Evolutionary conservation across 176 grass and related monocot genomes (phyloP), one percentile per base, ranked within the genome.

Genomic region (Ensete glaucum): DNA sequence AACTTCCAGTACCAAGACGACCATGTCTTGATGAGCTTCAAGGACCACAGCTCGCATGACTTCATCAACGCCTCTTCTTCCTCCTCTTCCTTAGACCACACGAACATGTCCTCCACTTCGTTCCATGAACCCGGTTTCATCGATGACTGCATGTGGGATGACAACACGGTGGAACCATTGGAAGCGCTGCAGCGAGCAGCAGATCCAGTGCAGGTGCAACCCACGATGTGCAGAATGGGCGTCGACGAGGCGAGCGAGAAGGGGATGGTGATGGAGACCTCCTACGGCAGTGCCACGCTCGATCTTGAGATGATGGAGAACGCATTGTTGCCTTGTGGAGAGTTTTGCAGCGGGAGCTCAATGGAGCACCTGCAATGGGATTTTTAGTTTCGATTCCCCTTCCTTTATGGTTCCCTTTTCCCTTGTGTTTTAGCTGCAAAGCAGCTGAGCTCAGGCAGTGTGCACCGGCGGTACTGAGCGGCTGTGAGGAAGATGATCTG

Each of bases 281-380:
- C 85, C 21, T 96, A 93, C 74, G 83, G 79, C 25, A 63, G 79
- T 53, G 70, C 57, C 54, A 51, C 81, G 4, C 91, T 98, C 63
- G 95, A 94, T 62, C 62, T 98, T 52, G 95, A 98, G 12, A 73
- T 94, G 52, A 93, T 98, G 84, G 95, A 98, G 8, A 91, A 88
- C 50, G 85, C 80, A 34, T 12, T 82, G 52, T 78, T 82, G 85
- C 80, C 85, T 64, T 91, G 86, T 23, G 86, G 81, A 50, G 76
- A 91, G 64, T 83, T 98, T 60, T 91, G 79, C 77, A 64, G 72
- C 12, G 82, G 84, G 69, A 84, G 83, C 76, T 69, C 82, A 67
- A 94, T 98, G 53, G 90, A 98, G 50, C 90, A 88, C 53, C 78
- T 98, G 77, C 90, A 91, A 83, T 98, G 94, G 94, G 90, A 94